These are phyloP conservation scores for Naganishia albida DNA, from an alignment of 1,284 basidiomycete genomes.

Conservation along the genomic window DNA sequence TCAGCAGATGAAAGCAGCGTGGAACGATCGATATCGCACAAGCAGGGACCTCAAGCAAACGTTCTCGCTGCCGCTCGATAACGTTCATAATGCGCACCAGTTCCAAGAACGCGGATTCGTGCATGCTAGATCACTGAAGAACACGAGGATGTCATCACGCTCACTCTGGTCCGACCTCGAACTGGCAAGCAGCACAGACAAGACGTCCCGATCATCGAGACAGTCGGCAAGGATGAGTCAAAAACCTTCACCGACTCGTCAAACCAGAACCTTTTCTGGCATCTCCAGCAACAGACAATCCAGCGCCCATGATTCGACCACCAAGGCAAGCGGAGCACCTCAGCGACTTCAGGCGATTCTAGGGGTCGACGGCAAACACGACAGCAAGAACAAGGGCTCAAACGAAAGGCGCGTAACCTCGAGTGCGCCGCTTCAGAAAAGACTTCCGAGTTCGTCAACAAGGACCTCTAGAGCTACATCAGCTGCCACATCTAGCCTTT, in stretches of 20 bases:
- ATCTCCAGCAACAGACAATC: background rate
- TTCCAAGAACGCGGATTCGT: background rate
- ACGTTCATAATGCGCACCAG: background rate
- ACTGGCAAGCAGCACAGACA: background rate
- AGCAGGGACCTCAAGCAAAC: background rate
- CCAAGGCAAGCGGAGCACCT: background rate
- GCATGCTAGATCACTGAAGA: background rate
- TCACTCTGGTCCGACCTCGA: constrained; percentile 13
- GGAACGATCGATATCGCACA: background rate
- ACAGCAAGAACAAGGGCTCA: too few relatives aligned
- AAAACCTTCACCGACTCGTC: background rate
- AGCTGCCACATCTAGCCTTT: constrained; percentile 12
- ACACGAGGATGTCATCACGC: background rate
- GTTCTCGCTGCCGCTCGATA: too few relatives aligned
- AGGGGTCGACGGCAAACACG: background rate
- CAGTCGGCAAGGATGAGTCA: background rate
- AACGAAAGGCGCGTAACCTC: background rate
- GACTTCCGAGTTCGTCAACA: background rate
- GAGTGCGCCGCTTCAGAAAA: background rate
- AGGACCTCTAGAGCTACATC: too few relatives aligned
- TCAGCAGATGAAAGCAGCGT: constrained; percentile 10
- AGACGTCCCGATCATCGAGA: background rate
- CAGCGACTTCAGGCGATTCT: constrained; percentile 11
- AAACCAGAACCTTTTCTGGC: constrained; percentile 5
- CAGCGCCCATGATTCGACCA: background rate